Base-by-base conservation (phyloP, 208 protist species). In the Angomonas ambiguus region DNA sequence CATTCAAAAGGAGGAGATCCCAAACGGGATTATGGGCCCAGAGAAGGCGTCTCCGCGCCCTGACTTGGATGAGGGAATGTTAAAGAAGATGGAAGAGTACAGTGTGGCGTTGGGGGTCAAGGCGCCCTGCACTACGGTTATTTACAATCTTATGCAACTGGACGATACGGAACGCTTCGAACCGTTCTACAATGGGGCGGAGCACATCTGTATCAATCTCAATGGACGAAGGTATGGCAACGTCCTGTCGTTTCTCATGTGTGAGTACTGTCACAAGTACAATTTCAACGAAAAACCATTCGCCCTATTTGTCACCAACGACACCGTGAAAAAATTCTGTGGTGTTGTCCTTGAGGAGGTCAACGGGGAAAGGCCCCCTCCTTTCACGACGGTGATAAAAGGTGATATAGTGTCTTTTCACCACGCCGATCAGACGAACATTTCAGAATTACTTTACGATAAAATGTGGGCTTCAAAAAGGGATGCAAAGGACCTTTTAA, bases 61-160 rank as follows among this genome's bases (percentile, higher is more conserved):
- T 45, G 38, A 45, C 38, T 45, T 16, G 38, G 38, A 45, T 8
- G 38, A 2, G 49, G 22, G n/a, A n/a, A n/a, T 49, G 6, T 6
- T 45, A 35, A 33, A 11, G 2, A 20, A 22, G 33, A 6, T 45
- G 31, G 10, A 61, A 0, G 34, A 31, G 25, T 1, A 38, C n/a
- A 18, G 16, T 16, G 32, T 20, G 0, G n/a, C 28, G 18, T 25
- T 62, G 18, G 42, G 22, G 0, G 41, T 69, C 35, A 41, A 74
- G 22, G 28, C 25, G 22, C n/a, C 0, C 1, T 35, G 59, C 25
- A 34, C 48, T 6, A 55, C 42, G 2, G 59, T 80, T 45, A 31
- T 74, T 5, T 92, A 79, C 70, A 92, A 87, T 59, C 58, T 81
- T 3, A 49, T 55, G 28, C 85, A 91, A 64, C 72, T 91, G 35